Evolutionary conservation across 805 yeast species (phyloP), one percentile per base, ranked within the genome.

Genomic region (Schwanniomyces occidentalis): DNA sequence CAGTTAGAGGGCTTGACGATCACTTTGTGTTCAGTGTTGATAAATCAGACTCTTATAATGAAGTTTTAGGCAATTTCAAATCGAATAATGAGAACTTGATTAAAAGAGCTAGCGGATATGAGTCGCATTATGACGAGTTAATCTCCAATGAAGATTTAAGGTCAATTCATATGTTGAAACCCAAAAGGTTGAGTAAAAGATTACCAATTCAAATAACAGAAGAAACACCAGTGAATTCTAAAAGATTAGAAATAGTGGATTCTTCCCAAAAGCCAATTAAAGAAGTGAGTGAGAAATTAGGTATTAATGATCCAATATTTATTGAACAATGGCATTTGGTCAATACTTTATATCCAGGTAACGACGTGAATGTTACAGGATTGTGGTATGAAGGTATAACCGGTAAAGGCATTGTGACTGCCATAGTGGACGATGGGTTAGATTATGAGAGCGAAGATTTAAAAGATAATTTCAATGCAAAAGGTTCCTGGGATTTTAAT

Each of bases 401-500:
- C 0, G 99, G 99, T 1, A 59, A 71, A 23, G 91, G 93, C 4
- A 71, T 87, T 5, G 87, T 85, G 1, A 82, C 90, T 1, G 96
- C 97, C 2, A 75, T 93, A 24, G 84, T 93, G 0, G 99, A 93
- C 60, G 99, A 93, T 61, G 99, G 99, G 1, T 60, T 93, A 17
- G 99, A 93, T 62, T 81, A 75, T 54, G 85, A 84, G 35, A 79
- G 80, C 51, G 74, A 70, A 2, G 98, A 93, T 61, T 66, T 93
- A 40, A 64, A 67, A 19, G 77, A 69, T 24, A 85, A 83, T 48
- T 93, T 83, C 56, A 76, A 74, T 51, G 61, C 69, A 9, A 79
- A 77, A 44, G 99, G 98, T 3, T 88, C 96, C 6, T 93, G 91
- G 86, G 99, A 93, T 63, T 93, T 77, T 60, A 93, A 93, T 56